phyloP scores from a whole-genome alignment of 148 eudicot genomes.

The Nepenthes gracilis region DNA sequence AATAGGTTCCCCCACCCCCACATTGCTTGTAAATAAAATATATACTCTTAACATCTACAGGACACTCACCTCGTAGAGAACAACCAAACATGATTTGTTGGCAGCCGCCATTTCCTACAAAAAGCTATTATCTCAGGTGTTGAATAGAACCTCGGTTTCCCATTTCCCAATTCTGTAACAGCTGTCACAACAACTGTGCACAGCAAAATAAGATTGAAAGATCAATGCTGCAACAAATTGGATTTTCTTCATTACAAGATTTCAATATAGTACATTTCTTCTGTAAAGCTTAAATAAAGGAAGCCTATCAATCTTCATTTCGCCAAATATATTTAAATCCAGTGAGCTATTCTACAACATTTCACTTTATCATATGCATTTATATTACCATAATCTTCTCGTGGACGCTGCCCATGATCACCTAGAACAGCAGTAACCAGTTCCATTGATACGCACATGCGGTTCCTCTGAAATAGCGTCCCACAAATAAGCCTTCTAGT shows the following conservation, averaged over 20 bases:
- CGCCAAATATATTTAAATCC: too few species aligned
- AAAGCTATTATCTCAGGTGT: constrained; percentile 86
- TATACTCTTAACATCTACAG: background rate
- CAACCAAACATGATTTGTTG: constrained; percentile 93
- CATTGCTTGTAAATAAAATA: background rate
- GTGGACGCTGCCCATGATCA: constrained; percentile 97
- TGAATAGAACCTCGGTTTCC: constrained; percentile 89
- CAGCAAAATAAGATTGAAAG: constrained; percentile 10
- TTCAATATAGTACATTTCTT: background rate
- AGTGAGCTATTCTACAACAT: too few species aligned
- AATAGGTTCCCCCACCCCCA: too few species aligned
- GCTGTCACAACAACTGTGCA: constrained; percentile 90
- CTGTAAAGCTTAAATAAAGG: too few species aligned
- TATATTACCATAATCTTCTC: constrained; percentile 61
- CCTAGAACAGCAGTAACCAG: constrained; percentile 96
- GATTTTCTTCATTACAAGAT: background rate
- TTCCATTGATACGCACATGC: constrained; percentile 91
- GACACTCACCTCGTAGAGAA: constrained; percentile 73
- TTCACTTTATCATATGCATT: background rate
- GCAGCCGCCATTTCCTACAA: constrained; percentile 90
- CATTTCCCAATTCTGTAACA: constrained; percentile 67
- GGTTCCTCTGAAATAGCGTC: constrained; percentile 37
- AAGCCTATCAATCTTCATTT: too few species aligned
- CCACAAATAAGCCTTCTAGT: background rate
- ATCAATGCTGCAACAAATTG: background rate